Evolutionary conservation across 768 basidiomycete genomes (phyloP), one percentile per base, ranked within the genome.

Genomic region (Podaxis sp.): DNA sequence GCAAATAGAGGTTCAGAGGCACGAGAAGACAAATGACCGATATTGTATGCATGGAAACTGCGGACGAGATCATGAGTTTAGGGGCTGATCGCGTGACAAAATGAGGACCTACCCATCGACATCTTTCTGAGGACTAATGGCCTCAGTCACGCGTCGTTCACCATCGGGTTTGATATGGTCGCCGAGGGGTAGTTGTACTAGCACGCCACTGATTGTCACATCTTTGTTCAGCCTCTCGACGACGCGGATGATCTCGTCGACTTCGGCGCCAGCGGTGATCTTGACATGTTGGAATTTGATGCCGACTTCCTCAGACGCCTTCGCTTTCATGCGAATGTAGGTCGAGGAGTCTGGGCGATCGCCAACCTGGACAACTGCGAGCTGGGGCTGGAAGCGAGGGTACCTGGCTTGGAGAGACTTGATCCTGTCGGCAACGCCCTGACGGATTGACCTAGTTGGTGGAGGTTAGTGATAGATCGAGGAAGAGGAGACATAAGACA

Each of bases 1-100:
- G 87, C 80, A 77, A 97, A 99, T 58, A 97, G 82, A 33, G 97
- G 97, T 2, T 84, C 84, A 4, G 93, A 87, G 39, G 95, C 92
- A 67, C 95, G 88, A 51, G 95, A 97, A 52, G 92, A 89, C 51
- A 99, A 83, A 68, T 95, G 91, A 15, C 97, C 96, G 65, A 99
- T 97, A 76, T 99, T 99, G 76, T 96, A 96, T 4, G 96, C 95
- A 78, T 98, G 95, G 82, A 99, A 99, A 28, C 96, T 95, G 64
- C 11, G 44, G 4, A 46, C 38, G 40, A 49, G 24, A 60, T n/a
- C 40, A 62, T 28, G 52, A 54, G 58, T 42, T 36, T 40, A 40
- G 36, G 36, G n/a, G 12, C 19, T 44, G n/a, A 46, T 38, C 28
- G 19, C 22, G 52, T 19, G 42, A 56, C 46, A 15, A 52, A 48